Percentiles rank a stretch among this genome's conserved stretches.
phyloP scores from a whole-genome alignment of 257 asterid species.

The Scutellaria minor region DNA sequence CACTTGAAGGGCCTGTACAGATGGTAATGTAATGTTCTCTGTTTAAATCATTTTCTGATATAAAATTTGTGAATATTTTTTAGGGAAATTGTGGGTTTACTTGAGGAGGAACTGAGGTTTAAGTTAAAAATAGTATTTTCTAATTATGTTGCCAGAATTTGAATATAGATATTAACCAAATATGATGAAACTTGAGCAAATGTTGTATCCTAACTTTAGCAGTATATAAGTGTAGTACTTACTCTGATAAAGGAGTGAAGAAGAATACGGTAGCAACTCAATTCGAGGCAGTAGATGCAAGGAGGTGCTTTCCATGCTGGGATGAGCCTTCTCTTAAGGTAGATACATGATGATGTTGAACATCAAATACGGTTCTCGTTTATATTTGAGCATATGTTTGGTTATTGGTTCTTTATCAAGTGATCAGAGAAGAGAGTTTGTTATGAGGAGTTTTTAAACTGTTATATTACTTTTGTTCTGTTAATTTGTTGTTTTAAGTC shows the following conservation, averaged over 20 bases:
- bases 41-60: neutral
- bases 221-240: conserved; percentile 32
- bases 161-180: too few species aligned
- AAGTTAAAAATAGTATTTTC: too few species aligned
- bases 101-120: too few species aligned
- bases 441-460: too few species aligned
- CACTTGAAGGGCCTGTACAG: conserved; percentile 44
- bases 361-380: too few species aligned
- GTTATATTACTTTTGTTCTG: too few species aligned
- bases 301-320: conserved; percentile 57
- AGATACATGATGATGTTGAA: neutral
- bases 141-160: too few species aligned
- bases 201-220: neutral
- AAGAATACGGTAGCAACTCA: conserved; percentile 50
- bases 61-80: neutral
- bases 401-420: too few species aligned
- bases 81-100: neutral
- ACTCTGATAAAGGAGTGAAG: conserved; percentile 46
- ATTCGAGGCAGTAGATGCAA: conserved; percentile 53
- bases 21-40: conserved; percentile 36
- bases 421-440: too few species aligned
- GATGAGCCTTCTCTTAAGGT: conserved; percentile 57
- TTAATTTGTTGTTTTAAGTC: neutral
- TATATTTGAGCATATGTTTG: too few species aligned
- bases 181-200: neutral